Base-by-base conservation (phyloP, 2,329 filamentous ascomycete species). In the Colletotrichum liaoningense region DNA sequence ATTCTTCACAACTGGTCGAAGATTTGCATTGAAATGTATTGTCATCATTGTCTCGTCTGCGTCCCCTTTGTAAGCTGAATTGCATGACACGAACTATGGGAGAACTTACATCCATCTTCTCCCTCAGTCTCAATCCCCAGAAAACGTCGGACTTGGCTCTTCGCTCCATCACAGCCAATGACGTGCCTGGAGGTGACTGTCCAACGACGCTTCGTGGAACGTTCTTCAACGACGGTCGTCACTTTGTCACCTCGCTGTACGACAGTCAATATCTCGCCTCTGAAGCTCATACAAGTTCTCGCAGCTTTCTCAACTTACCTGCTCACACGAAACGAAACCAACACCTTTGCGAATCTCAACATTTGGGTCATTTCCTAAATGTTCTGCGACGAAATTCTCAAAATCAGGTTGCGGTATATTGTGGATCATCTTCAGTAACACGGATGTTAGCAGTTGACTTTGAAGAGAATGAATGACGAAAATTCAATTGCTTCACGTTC, bases 21-120 rank as follows among this genome's bases (percentile, higher is more conserved):
- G 77, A 57, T 86, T 78, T 0, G 83, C 83, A 54, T 84, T 84
- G 74, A 86, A 82, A 55, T 86, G 84, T 16, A 86, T 85, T 0
- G 84, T 86, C 84, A 86, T 85, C 84, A 85, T 85, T 0, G 83
- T 85, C 67, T 85, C 83, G 49, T 83, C 82, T 84, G 8, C 5
- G 24, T n/a, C 3, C 35, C 69, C 73, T 75, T 65, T 79, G 55
- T 52, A 12, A 49, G 63, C 54, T 26, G 14, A 7, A 30, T 5
- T n/a, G 14, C 35, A 38, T 2, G 26, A 19, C 16, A 16, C 14
- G 19, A 19, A 11, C 9, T 5, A 8, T 4, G 8, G 1, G 4
- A 19, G 26, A 1, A 76, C 80, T 78, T 74, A 82, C 83, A 84
- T 33, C 82, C 81, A 60, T 84, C 82, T 72, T 85, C 84, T 49